phyloP scores from a whole-genome alignment of 345 rosid species.

The Citrus unshiu region DNA sequence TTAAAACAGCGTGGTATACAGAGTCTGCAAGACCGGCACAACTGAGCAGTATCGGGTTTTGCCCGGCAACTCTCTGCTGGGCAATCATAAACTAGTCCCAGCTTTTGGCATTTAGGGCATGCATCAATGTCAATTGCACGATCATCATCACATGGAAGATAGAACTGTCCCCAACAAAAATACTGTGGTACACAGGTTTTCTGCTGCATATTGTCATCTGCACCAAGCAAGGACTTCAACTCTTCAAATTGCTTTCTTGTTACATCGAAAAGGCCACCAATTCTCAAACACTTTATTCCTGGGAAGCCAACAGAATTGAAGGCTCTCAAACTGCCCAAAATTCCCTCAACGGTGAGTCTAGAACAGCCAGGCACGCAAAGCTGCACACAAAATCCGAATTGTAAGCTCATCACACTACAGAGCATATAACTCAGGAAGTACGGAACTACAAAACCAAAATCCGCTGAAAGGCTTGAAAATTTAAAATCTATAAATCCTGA shows the following conservation, averaged over 20 bases:
- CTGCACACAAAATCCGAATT: conserved; percentile 36
- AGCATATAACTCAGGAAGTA: not conserved
- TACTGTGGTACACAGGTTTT: conserved; percentile 48
- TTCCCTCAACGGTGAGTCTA: conserved; percentile 62
- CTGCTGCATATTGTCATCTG: conserved; percentile 29
- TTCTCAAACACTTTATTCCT: conserved; percentile 63
- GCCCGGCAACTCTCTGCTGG: conserved; percentile 70
- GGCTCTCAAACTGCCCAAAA: conserved; percentile 55
- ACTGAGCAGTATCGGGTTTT: conserved; percentile 34
- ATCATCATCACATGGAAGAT: conserved; percentile 67
- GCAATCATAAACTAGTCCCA: conserved; percentile 83
- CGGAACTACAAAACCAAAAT: not conserved
- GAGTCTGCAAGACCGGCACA: conserved; percentile 79
- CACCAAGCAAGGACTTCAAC: conserved; percentile 50
- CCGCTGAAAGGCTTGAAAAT: not conserved
- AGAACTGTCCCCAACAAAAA: conserved; percentile 53
- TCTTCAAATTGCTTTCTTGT: conserved; percentile 61
- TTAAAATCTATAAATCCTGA: not conserved
- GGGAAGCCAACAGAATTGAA: conserved; percentile 41
- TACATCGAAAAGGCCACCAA: conserved; percentile 74
- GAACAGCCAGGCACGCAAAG: conserved; percentile 84
- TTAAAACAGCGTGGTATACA: conserved; percentile 74
- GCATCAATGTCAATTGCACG: conserved; percentile 72
- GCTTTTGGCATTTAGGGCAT: conserved; percentile 78
- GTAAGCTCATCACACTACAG: conserved; percentile 5